Percentiles rank a stretch among this genome's conserved stretches.
phyloP scores from a whole-genome alignment of 75 land plant genomes.

The Pinus tabuliformis region DNA sequence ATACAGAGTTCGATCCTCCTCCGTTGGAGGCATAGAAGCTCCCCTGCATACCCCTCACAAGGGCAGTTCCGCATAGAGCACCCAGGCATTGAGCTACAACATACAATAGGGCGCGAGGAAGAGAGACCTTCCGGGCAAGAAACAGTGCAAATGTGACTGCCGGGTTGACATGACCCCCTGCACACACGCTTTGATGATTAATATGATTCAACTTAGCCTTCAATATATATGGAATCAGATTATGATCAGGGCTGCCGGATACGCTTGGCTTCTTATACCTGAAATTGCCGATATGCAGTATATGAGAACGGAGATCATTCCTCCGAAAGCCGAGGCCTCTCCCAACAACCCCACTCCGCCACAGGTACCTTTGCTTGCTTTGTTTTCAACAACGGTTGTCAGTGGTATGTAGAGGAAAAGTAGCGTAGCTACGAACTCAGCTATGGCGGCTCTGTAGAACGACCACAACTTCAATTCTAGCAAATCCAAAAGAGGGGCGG shows the following conservation, averaged over 20 bases:
- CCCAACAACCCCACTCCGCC: constrained; percentile 52
- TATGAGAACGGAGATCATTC: constrained; percentile 58
- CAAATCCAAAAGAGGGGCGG: constrained; percentile 35
- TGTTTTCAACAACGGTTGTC: constrained; percentile 44
- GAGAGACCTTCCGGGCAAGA: constrained; percentile 52
- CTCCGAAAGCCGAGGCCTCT: constrained; percentile 59
- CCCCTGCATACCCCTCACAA: constrained; percentile 48
- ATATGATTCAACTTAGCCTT: background rate
- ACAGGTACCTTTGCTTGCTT: constrained; percentile 16
- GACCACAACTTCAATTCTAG: constrained; percentile 43
- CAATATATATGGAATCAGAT: background rate
- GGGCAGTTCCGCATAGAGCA: constrained; percentile 54
- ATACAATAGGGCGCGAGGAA: constrained; percentile 47
- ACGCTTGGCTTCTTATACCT: constrained; percentile 11
- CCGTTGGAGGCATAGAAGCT: constrained; percentile 24
- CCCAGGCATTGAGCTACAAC: constrained; percentile 53
- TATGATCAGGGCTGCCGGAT: too few species aligned
- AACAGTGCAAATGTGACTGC: constrained; percentile 57
- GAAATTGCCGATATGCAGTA: constrained; percentile 64
- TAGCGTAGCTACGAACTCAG: constrained; percentile 61
- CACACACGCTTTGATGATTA: background rate
- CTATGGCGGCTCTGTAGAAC: constrained; percentile 55
- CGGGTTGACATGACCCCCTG: constrained; percentile 54
- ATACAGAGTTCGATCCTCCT: constrained; percentile 56
- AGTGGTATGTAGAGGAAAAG: constrained; percentile 56